Conservation (phyloP, 495 filamentous ascomycete species). For the Talaromyces liani region DNA sequence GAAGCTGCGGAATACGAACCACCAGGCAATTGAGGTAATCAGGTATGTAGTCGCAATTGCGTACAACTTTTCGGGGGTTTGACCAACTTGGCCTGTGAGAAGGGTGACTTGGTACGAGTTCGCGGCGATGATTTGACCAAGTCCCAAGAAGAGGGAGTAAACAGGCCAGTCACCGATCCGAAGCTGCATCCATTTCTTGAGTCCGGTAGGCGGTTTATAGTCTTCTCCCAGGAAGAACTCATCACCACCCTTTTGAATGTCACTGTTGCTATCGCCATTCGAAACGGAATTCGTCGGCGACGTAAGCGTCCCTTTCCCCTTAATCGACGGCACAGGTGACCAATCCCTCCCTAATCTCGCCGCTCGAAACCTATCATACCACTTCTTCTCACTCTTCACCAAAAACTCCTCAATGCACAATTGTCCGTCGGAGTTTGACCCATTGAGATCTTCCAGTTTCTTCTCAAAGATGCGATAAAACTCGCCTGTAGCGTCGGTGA, state of each 20-base stretch:
- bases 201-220: slow-evolving; percentile 59
- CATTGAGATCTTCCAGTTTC: slow-evolving; percentile 50
- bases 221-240: slow-evolving; percentile 58
- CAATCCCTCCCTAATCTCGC: slow-evolving; percentile 45
- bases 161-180: slow-evolving; percentile 59
- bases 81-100: slow-evolving; percentile 55
- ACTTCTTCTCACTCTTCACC: slow-evolving; percentile 62
- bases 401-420: slow-evolving; percentile 64
- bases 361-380: slow-evolving; percentile 56
- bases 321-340: slow-evolving; percentile 35
- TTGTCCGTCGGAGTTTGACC: slow-evolving; percentile 47
- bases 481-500: slow-evolving; percentile 59
- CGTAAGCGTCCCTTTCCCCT: slow-evolving; percentile 20
- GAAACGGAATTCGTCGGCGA: slow-evolving; percentile 30
- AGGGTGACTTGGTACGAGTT: slow-evolving; percentile 70
- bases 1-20: slow-evolving; percentile 54
- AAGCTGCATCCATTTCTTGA: slow-evolving; percentile 47
- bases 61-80: slow-evolving; percentile 58
- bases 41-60: slow-evolving; percentile 59
- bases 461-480: slow-evolving; percentile 55
- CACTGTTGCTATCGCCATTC: slow-evolving; percentile 23
- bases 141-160: slow-evolving; percentile 58
- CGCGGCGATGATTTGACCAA: slow-evolving; percentile 62
- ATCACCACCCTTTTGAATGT: slow-evolving; percentile 18
- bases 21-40: slow-evolving; percentile 56